Base-by-base conservation (phyloP, 2,329 filamentous ascomycete genomes). In the Elsinoe necatrix region DNA sequence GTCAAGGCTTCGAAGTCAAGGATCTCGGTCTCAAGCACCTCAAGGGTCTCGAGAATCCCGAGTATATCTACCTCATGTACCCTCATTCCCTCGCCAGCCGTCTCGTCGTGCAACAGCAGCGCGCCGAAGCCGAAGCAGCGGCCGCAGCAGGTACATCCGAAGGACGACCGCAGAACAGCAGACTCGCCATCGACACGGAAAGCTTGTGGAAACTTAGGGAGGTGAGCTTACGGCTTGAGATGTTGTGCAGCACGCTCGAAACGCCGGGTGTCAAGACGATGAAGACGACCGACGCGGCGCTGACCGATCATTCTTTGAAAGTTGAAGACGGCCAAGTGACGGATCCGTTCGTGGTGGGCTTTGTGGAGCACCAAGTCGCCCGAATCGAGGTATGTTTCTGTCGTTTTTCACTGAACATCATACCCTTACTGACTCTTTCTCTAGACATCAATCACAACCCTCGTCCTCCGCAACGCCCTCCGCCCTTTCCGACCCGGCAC, bases 1-100 rank as follows among this genome's bases (percentile, higher is more conserved):
- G 85, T 48, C 89, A 95, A 71, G 93, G 93, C 6, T 98, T 97
- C 66, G 89, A 95, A 68, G 90, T 97, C 67, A 96, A 96, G 71
- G 91, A 96, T 65, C 86, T 95, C 69, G 93, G 93, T 50, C 91
- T 97, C 71, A 86, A 86, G 63, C 96, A 95, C 67, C 79, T 98
- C 57, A 98, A 98, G 73, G 93, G 93, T 27, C 83, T 98, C 11
- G 93, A 98, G 72, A 98, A 98, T 67, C 92, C 93, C 0, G 93
- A 98, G 70, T 86, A 90, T 59, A 86, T 98, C 63, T 97, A 95
- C 72, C 84, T 95, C 58, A 87, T 98, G 69, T 98, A 96, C 69
- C 92, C 93, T 1, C 90, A 95, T 69, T 82, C 86, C 0, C 80
- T 98, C 29, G 83, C 87, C 11, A 89, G 89, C 37, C 86, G 93